phyloP scores from a whole-genome alignment of 208 protist species.

The Vickermania ingenoplastis region DNA sequence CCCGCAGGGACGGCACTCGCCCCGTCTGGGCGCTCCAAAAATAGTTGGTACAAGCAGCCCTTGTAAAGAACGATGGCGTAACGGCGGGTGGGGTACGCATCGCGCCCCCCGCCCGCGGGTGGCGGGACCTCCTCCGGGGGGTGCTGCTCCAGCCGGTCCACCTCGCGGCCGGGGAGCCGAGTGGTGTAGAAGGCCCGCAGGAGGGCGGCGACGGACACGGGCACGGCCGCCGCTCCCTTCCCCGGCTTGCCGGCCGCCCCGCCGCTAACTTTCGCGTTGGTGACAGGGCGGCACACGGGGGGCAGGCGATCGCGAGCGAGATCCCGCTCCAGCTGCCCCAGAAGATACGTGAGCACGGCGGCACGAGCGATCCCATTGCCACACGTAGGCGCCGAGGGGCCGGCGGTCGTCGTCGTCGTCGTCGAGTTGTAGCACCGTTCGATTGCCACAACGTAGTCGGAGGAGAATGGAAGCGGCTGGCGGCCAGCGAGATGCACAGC shows the following conservation, averaged over 20 bases:
- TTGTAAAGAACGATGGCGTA: constrained; percentile 72
- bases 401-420: too few relatives aligned
- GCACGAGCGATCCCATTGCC: constrained; percentile 28
- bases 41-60: constrained; percentile 55
- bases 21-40: not conserved
- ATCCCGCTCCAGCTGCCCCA: constrained; percentile 48
- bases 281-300: constrained; percentile 61
- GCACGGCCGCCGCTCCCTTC: not conserved
- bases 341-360: constrained; percentile 44
- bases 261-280: constrained; percentile 78
- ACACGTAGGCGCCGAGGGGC: constrained; percentile 32
- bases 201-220: not conserved
- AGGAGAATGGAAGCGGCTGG: constrained; percentile 66
- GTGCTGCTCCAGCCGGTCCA: constrained; percentile 50
- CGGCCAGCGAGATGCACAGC: constrained; percentile 81
- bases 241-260: too few relatives aligned
- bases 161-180: constrained; percentile 74
- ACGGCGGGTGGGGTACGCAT: not conserved
- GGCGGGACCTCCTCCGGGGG: constrained; percentile 29
- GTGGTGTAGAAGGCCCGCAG: constrained; percentile 59
- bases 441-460: constrained; percentile 46
- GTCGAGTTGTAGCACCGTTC: constrained; percentile 38
- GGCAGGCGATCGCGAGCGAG: constrained; percentile 54
- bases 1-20: too few relatives aligned
- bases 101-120: too few relatives aligned